These are phyloP conservation scores for Pyrenula aspistea DNA, from an alignment of 495 filamentous ascomycete species.

Conservation along the genomic window DNA sequence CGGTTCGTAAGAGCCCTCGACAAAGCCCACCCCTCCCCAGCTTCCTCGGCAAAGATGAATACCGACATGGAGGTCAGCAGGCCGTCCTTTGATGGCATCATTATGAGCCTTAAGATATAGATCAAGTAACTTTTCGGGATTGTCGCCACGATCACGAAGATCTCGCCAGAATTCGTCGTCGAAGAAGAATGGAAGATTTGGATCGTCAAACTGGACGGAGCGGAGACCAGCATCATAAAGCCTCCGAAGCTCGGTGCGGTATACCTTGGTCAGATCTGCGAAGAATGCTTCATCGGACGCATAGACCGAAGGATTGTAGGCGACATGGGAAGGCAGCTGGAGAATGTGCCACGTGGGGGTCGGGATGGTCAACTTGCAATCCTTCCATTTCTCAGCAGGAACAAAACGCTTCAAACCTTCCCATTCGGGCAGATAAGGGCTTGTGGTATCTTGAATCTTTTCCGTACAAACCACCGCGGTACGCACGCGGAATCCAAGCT, in stretches of 20 bases:
- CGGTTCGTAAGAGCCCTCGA: slow-evolving; percentile 51
- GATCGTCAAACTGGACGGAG: slow-evolving; percentile 13
- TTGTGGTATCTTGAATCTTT: slow-evolving; percentile 3
- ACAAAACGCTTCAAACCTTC: slow-evolving; percentile 6
- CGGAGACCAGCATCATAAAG: slow-evolving; percentile 12
- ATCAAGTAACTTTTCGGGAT: slow-evolving; percentile 36
- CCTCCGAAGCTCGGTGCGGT: background rate
- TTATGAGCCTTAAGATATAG: slow-evolving; percentile 50
- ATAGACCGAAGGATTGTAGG: background rate
- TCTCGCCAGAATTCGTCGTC: slow-evolving; percentile 8
- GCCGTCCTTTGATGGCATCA: slow-evolving; percentile 39
- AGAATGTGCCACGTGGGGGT: slow-evolving; percentile 12
- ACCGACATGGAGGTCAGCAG: slow-evolving; percentile 45
- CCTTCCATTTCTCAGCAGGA: slow-evolving; percentile 7
- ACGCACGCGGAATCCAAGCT: slow-evolving; percentile 1
- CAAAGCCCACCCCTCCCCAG: slow-evolving; percentile 34
- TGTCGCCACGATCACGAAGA: slow-evolving; percentile 5
- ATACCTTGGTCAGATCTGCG: background rate
- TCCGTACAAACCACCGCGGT: slow-evolving; percentile 5
- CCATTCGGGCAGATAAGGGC: slow-evolving; percentile 13
- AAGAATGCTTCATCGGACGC: slow-evolving; percentile 3
- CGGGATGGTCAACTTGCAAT: slow-evolving; percentile 14
- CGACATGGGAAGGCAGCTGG: background rate
- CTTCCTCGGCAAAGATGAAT: slow-evolving; percentile 54
- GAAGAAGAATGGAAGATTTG: slow-evolving; percentile 8